Evolutionary conservation across 1,284 basidiomycete genomes (phyloP), one percentile per base, ranked within the genome.

Genomic region (Puccinia brachypodii): DNA sequence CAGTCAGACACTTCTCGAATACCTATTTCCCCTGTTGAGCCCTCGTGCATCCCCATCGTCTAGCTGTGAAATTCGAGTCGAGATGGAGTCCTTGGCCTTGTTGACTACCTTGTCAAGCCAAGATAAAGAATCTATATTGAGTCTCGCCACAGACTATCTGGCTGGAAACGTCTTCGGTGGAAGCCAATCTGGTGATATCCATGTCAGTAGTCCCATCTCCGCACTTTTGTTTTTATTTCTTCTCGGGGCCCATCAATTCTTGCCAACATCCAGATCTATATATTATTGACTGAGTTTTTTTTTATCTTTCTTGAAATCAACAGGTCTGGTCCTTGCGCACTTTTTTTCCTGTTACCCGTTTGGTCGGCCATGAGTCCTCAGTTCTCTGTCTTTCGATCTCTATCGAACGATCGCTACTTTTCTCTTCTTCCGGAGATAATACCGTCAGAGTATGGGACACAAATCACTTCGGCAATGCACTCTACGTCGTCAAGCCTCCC

Each of bases 101-200:
- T 47, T 81, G 40, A 81, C 80, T 22, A 81, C 80, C n/a, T 50
- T 81, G 6, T 81, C 80, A n/a, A 81, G 80, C 74, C 72, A 81
- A 44, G 80, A 81, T 60, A 81, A 75, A 50, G 72, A 81, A 66
- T 81, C 80, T 11, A 73, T 81, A n/a, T 22, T 81, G 16, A 75
- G 80, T 60, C 53, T 81, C 8, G 80, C 64, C 40, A 64, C 73
- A 13, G 80, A 81, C 60, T 31, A 68, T 33, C 40, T 38, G 36
- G 62, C 64, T 42, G 73, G 73, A 33, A 42, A 76, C 33, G 73
- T 81, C 40, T 81, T 81, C 56, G 80, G 80, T 38, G 80, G 72
- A 25, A 75, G 72, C 66, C 80, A 81, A 81, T 75, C 71, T 28
- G 80, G 80, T 53, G 71, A 76, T 69, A 81, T 81, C 31, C 80